phyloP scores from a whole-genome alignment of 169 alveolate genomes.

The Plasmodium vivax region DNA sequence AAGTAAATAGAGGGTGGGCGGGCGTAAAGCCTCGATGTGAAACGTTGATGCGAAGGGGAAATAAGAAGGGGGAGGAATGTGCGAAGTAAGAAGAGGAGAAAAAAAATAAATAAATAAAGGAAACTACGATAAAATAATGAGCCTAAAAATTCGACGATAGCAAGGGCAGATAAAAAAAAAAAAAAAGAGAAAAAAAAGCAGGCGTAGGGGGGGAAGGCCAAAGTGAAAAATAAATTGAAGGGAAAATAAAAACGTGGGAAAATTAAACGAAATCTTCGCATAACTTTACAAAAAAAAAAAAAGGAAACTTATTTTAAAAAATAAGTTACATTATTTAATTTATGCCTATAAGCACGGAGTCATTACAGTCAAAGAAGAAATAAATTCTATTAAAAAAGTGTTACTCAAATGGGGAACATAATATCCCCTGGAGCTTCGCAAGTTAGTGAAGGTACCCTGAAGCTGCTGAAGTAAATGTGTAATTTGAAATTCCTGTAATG shows the following conservation, averaged over 20 bases:
- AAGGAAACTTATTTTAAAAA: background rate
- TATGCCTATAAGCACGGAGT: slow-evolving; percentile 3
- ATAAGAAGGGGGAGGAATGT: background rate
- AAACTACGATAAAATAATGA: background rate
- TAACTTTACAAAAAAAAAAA: slow-evolving; percentile 16
- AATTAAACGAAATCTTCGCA: slow-evolving; percentile 10
- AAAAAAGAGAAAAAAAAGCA: background rate
- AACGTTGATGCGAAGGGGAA: background rate
- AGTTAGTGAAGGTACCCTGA: background rate
- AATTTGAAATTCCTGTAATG: background rate
- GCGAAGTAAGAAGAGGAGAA: background rate
- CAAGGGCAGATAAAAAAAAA: background rate
- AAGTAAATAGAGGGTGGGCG: background rate
- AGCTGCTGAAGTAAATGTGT: slow-evolving; percentile 23
- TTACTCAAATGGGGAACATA: slow-evolving; percentile 4
- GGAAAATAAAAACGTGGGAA: slow-evolving; percentile 1
- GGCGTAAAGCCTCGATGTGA: background rate
- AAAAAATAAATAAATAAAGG: background rate
- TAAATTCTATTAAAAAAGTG: background rate
- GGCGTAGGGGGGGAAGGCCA: background rate
- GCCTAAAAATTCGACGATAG: background rate
- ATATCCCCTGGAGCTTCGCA: background rate
- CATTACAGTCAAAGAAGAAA: background rate
- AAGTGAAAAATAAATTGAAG: background rate
- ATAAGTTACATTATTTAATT: slow-evolving; percentile 2